Conservation (phyloP, 768 basidiomycete species). For the Mycena filopes region DNA sequence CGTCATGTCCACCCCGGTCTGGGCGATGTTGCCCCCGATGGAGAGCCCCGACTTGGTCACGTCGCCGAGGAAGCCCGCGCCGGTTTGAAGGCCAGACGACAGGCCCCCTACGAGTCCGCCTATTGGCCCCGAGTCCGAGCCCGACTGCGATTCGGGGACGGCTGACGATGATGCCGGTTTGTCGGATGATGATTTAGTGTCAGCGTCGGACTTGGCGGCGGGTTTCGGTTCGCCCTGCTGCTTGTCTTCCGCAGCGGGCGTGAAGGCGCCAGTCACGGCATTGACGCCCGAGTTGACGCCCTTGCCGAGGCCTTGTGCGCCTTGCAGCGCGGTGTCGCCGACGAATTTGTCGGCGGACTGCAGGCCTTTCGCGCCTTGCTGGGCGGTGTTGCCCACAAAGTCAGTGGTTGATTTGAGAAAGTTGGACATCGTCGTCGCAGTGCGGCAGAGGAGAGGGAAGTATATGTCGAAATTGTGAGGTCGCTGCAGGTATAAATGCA, state of each 20-base stretch:
- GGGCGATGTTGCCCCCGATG: constrained; percentile 33
- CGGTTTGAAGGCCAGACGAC: constrained; percentile 25
- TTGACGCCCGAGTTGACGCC: constrained; percentile 1
- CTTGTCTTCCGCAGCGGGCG: not conserved
- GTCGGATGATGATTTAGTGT: not conserved
- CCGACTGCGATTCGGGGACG: not conserved
- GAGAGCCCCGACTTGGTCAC: constrained; percentile 26
- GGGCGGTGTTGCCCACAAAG: constrained; percentile 8
- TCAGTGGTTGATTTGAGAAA: constrained; percentile 12
- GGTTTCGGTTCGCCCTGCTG: constrained; percentile 3
- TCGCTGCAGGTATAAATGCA: not conserved
- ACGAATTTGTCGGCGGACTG: not conserved
- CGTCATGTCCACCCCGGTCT: constrained; percentile 37
- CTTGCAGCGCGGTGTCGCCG: constrained; percentile 1
- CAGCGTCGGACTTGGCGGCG: not conserved
- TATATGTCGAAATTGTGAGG: not conserved
- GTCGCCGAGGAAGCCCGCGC: constrained; percentile 26
- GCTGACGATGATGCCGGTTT: too few species aligned
- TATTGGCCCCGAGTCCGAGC: constrained; percentile 3
- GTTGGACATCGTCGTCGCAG: constrained; percentile 9
- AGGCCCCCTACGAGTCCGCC: not conserved
- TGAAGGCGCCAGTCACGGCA: not conserved
- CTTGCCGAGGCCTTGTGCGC: constrained; percentile 2
- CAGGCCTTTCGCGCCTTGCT: not conserved
- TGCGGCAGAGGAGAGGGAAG: not conserved